A percentile compares a stretch with the other conserved stretches of the same genome.
Evolutionary conservation across 2,329 filamentous ascomycete genomes (phyloP).

Genomic region (Claviceps purpurea): DNA sequence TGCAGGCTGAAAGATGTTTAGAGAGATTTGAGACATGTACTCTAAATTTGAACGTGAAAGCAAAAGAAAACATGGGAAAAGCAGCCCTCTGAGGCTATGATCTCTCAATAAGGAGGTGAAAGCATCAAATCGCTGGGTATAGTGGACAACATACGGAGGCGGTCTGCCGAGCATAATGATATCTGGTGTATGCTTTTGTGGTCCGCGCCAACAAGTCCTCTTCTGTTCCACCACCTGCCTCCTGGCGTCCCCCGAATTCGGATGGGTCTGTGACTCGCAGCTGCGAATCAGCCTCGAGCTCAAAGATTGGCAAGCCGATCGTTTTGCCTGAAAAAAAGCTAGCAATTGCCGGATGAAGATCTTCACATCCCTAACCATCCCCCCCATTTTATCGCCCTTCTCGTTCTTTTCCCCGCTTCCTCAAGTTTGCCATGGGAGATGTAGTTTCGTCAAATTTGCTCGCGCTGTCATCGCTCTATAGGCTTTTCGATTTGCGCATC

Average conservation of each 20-base stretch:
- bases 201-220: background rate
- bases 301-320: background rate
- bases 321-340: background rate
- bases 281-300: background rate
- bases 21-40: background rate
- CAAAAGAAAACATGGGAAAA: background rate
- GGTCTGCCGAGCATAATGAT: background rate
- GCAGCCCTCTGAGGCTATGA: background rate
- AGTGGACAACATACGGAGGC: background rate
- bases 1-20: background rate
- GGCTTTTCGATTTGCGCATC: constrained; percentile 11
- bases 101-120: background rate
- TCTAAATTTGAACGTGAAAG: background rate
- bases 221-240: background rate
- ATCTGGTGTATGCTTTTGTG: background rate
- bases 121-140: background rate
- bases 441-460: background rate
- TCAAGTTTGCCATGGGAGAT: background rate
- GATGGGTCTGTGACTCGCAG: background rate
- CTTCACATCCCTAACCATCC: too few species aligned
- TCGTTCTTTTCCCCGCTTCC: background rate
- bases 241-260: background rate
- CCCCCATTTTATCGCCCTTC: background rate
- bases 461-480: constrained; percentile 12
- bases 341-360: background rate